Base-by-base conservation (phyloP, 257 asterid genomes). In the Galeopsis tetrahit region DNA sequence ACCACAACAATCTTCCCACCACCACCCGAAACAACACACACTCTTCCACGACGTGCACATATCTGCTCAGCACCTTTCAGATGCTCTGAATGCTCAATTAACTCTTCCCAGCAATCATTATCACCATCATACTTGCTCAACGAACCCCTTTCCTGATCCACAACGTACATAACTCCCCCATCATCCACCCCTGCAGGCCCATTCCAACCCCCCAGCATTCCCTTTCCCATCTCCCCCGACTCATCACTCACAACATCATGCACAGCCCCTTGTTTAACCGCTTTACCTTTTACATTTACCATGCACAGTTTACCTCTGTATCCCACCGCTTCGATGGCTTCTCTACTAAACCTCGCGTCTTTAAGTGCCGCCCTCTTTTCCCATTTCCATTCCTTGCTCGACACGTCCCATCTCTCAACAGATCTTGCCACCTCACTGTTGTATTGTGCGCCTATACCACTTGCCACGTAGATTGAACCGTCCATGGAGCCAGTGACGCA, bases 311-410 rank as follows among this genome's bases (percentile, higher is more conserved):
- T 89, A 32, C 86, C 86, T 69, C 69, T 85, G 34, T 76, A 75
- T 21, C 85, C 93, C 13, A 87, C 43, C 3, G 89, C 96, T 68
- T 89, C 96, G 36, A 78, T 78, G 4, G 92, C 90, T 75, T 91
- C 97, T 67, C 96, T 81, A 63, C 95, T 82, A 55, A 87, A 86
- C 78, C 87, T 83, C 5, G 90, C 96, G 17, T 89, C 93, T 77
- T 80, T 89, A 4, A 76, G 53, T 0, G 71, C 62, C 5, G 81
- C 80, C 73, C 71, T 56, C 51, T 72, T 78, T 13, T 82, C 88
- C 96, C 97, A 91, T 0, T 36, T 68, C 95, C 93, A 86, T 38
- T 76, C 81, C 39, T 62, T 66, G 61, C 74, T 69, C 1, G 59
- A 78, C 80, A 78, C 57, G 63, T 87, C 86, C 97, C 97, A 91